phyloP scores from a whole-genome alignment of 2,329 filamentous ascomycete species.

The Bisporella sp. region DNA sequence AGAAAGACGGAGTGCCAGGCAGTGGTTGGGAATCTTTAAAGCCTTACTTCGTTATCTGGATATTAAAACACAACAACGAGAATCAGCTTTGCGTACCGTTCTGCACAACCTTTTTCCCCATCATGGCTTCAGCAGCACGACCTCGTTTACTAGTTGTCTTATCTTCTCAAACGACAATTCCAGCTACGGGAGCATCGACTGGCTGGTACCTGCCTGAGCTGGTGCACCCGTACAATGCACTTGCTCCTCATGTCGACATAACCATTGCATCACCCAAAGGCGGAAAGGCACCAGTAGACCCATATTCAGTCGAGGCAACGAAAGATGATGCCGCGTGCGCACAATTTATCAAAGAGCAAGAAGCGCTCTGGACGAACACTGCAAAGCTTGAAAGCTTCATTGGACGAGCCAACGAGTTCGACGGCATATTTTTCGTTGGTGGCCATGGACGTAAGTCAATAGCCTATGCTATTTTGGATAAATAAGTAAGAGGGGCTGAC shows the following conservation, averaged over 20 bases:
- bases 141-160: conserved; percentile 32
- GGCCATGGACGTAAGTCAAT: background rate
- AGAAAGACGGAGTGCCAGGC: no score
- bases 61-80: no score
- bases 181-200: conserved; percentile 33
- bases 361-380: background rate
- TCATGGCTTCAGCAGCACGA: no score
- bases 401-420: background rate
- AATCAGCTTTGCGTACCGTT: no score
- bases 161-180: conserved; percentile 32
- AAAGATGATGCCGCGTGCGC: background rate
- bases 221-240: conserved; percentile 36
- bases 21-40: no score
- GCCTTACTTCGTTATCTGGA: no score
- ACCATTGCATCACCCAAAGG: conserved; percentile 35
- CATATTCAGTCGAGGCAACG: background rate
- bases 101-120: no score
- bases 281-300: conserved; percentile 32
- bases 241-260: conserved; percentile 32
- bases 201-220: conserved; percentile 49
- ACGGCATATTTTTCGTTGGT: background rate
- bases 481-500: no score
- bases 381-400: background rate
- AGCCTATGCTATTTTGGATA: background rate
- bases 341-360: background rate